Conservation (phyloP, 345 rosid genomes). For the Iberis pinnata region DNA sequence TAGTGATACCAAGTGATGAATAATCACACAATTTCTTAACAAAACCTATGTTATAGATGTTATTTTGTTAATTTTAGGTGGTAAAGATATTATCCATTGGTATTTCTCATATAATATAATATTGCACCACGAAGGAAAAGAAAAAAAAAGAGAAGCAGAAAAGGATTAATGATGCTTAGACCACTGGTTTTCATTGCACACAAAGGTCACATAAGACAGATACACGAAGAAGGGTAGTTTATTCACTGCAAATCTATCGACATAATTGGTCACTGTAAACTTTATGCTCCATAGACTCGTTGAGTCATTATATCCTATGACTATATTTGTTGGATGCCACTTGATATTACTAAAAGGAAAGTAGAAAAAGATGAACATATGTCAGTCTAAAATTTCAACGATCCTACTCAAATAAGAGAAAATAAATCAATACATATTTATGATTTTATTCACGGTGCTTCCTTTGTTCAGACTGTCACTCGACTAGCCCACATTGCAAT, state of each 20-base stretch:
- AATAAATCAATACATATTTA: slow-evolving; percentile 12
- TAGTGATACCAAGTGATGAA: no score
- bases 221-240: slow-evolving; percentile 34
- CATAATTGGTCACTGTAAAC: slow-evolving; percentile 31
- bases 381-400: slow-evolving; percentile 16
- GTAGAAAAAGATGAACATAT: slow-evolving; percentile 30
- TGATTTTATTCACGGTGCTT: slow-evolving; percentile 28
- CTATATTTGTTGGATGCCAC: slow-evolving; percentile 28
- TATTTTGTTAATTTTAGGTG: no score
- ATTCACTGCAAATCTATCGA: slow-evolving; percentile 28
- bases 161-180: slow-evolving; percentile 32
- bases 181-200: slow-evolving; percentile 29
- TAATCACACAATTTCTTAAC: no score
- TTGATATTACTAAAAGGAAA: slow-evolving; percentile 3
- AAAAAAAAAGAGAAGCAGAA: slow-evolving; percentile 29
- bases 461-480: slow-evolving; percentile 1
- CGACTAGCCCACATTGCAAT: no score
- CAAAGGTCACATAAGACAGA: slow-evolving; percentile 26
- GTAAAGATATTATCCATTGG: no score
- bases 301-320: slow-evolving; percentile 32
- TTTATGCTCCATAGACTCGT: slow-evolving; percentile 23
- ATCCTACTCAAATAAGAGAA: neutral
- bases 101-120: no score
- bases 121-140: slow-evolving; percentile 12
- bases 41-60: no score